Base-by-base conservation (phyloP, 768 basidiomycete species). In the Termitomyces bulborhizus region DNA sequence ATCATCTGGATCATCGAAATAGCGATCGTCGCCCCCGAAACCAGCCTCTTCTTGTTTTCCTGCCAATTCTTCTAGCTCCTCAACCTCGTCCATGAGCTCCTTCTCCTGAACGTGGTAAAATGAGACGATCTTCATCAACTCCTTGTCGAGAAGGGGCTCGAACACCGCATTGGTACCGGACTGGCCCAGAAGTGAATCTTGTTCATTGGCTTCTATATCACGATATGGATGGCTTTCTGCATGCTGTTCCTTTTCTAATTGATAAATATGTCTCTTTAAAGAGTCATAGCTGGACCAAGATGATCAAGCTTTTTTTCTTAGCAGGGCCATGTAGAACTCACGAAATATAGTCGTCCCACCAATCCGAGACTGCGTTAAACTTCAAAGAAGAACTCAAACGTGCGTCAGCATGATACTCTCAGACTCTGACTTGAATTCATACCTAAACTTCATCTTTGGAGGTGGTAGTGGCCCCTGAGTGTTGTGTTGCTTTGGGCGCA, bases 271-370 rank as follows among this genome's bases (percentile, higher is more conserved):
- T 60, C 88, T 89, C 71, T 93, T 94, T 62, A 94, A 75, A 4
- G 81, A 74, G 67, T 90, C 91, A 65, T 95, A 95, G n/a, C 90
- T 92, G 60, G 36, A 31, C 15, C 26, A 13, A 32, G 15, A 3
- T 26, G 27, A 3, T 50, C 37, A 50, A 21, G 3, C 32, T 40
- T 39, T 8, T n/a, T 24, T 9, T 40, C 24, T 39, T 26, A 16
- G 16, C 24, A 3, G 27, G n/a, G 12, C 6, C 26, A 50, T 39
- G 6, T 6, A 46, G 12, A 49, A 80, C 88, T 58, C 63, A 93
- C 85, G 87, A 82, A 44, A 95, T 90, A 66, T 95, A 95, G 48
- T 93, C 86, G 58, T 92, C 89, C 86, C 88, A 90, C 92, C 92
- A 94, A 49, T 95, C 92, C 0, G 91, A 76, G 26, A 93, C 88